Evolutionary conservation across 768 basidiomycete genomes (phyloP), one percentile per base, ranked within the genome.

Genomic region (Auricularia heimuer): DNA sequence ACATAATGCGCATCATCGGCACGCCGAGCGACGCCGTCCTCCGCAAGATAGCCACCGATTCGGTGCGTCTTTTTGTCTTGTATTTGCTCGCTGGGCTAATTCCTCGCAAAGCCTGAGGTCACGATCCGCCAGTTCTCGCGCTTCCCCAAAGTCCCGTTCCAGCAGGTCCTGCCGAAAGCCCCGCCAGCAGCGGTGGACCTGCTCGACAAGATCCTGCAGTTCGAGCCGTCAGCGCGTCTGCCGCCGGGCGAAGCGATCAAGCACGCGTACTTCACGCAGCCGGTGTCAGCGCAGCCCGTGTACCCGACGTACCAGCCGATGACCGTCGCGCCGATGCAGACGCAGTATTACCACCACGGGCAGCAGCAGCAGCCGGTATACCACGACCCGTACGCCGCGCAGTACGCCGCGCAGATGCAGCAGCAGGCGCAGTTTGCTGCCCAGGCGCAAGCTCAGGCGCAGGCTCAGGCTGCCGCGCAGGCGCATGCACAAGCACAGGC

Each of bases 1-100:
- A 96, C 71, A 99, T 99, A 72, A 95, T 98, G 88, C 84, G 94
- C 71, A 91, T 98, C 62, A 86, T 98, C 66, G 97, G 97, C 14
- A 98, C 96, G 0, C 97, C 97, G 3, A 87, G 90, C 65, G 93
- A 97, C 61, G 82, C 86, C 16, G 88, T 90, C 34, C 81, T 98
- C 61, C 83, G 88, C 68, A 93, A 97, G 75, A 95, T 98, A 75
- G 82, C 83, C 56, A 86, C 85, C 54, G 94, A 99, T 76, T 92
- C 93, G 62, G 94, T 95, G 71, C 63, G 90, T 76, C 42, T 44
- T 36, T 24, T 16, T 51, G 18, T 24, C 14, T 29, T 58, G 64
- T 39, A 39, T 39, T 61, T 21, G 14, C 45, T 35, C 54, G 65
- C 42, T 63, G 54, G 39, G 42, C 44, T 37, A 29, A 6, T 21